Base-by-base conservation (phyloP, 2,329 filamentous ascomycete genomes). In the Fusarium odoratissimum region DNA sequence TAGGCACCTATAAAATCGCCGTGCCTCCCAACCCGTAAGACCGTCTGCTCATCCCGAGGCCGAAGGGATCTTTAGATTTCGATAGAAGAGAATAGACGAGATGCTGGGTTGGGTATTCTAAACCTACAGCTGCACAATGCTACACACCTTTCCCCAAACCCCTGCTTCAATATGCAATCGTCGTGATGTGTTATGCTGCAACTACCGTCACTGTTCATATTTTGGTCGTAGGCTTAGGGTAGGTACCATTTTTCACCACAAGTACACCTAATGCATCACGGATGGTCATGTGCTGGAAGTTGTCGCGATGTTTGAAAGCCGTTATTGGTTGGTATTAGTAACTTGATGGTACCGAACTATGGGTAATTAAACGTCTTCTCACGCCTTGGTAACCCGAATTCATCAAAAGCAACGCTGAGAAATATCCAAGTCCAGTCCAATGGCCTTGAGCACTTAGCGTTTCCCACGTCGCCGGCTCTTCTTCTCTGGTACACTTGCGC, bases 401-500 rank as follows among this genome's bases (percentile, higher is more conserved):
- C 49, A 57, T 44, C 44, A 25, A 55, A 45, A 54, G 16, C 31
- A 31, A 58, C 33, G 56, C 56, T 49, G 37, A 30, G 37, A 45
- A n/a, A 52, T 28, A 17, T 19, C 25, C 25, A 56, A 49, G 8
- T 42, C 14, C 35, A 48, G 13, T 25, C 42, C n/a, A 52, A 16
- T 54, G 28, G 23, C 44, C 30, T 21, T 38, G n/a, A 35, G 25
- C 13, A 10, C 30, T 49, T 64, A 72, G 48, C 72, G 67, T 77
- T 82, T 89, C 59, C 85, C 86, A 77, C 86, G 87, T 35, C 87
- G 84, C 78, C 88, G 88, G 23, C 83, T 85, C 77, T 88, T 90
- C 75, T 84, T 85, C 78, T 90, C 90, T 3, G 91, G 89, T 45
- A 94, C 85, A 70, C 88, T 90, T n/a, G 91, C 86, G 59, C 88